A percentile compares a stretch with the other conserved stretches of the same genome.
phyloP scores from a whole-genome alignment of 352 stramenopile genomes.

The Achlya hypogyna region DNA sequence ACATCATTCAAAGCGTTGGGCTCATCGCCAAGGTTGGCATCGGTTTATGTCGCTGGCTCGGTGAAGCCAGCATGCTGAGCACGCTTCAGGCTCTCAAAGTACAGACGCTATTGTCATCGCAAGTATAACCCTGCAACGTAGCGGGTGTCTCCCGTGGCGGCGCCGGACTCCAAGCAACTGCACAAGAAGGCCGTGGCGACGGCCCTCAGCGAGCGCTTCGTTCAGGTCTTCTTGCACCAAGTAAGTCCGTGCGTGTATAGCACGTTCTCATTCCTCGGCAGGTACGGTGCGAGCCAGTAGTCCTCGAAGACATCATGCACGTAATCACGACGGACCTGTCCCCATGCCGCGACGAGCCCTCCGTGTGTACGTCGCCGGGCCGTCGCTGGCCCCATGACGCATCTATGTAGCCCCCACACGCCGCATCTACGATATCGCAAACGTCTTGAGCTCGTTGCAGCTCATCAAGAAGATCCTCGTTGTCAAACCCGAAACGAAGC shows the following conservation, averaged over 20 bases:
- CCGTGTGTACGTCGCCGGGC: conserved; percentile 22
- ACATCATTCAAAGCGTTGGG: conserved; percentile 35
- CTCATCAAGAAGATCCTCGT: conserved; percentile 26
- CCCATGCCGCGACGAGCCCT: conserved; percentile 25
- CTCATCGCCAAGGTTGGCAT: conserved; percentile 26
- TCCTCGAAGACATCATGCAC: conserved; percentile 35
- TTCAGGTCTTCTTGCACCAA: conserved; percentile 34
- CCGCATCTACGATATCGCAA: conserved; percentile 34
- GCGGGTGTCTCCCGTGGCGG: conserved; percentile 7
- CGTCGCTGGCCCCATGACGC: background rate
- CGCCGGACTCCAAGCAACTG: conserved; percentile 20
- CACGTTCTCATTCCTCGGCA: background rate
- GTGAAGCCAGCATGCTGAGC: conserved; percentile 27
- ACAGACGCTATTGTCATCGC: background rate
- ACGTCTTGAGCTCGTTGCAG: conserved; percentile 32
- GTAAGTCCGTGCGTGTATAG: conserved; percentile 15
- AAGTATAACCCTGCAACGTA: background rate
- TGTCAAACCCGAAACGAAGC: background rate
- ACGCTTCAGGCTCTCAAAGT: conserved; percentile 28
- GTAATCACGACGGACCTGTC: conserved; percentile 23
- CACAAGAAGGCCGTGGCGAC: conserved; percentile 30
- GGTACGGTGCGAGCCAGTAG: conserved; percentile 27
- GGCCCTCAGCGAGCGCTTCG: conserved; percentile 29
- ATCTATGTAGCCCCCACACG: conserved; percentile 25
- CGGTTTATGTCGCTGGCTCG: conserved; percentile 30